Percentiles rank a stretch among this genome's conserved stretches.
Conservation (phyloP, 2,329 filamentous ascomycete genomes). For the Fonsecaea pugnacius region DNA sequence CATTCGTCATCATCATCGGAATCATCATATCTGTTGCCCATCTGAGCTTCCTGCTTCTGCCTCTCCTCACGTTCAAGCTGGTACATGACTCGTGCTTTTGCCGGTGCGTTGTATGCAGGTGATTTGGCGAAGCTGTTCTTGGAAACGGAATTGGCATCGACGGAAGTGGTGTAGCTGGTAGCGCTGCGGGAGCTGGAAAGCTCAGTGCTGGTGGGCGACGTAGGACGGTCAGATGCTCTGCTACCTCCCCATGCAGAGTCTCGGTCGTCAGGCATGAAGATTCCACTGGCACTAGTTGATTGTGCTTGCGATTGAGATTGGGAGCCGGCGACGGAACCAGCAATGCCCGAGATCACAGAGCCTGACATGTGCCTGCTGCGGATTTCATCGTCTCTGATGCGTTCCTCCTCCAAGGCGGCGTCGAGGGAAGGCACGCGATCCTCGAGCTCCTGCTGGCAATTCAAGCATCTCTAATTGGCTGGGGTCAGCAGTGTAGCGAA, state of each 20-base stretch:
- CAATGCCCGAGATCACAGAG: conserved; percentile 21
- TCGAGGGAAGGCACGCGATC: conserved; percentile 41
- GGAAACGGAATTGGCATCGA: not conserved
- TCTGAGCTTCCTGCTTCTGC: conserved; percentile 17
- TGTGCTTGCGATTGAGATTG: conserved; percentile 1
- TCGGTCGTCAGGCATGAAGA: conserved; percentile 9
- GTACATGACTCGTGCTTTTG: conserved; percentile 12
- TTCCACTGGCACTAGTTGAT: conserved; percentile 9
- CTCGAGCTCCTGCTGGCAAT: conserved; percentile 44
- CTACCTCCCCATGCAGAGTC: conserved; percentile 21
- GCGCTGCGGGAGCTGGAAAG: not conserved
- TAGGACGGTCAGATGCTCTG: not conserved
- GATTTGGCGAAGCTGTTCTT: conserved; percentile 13
- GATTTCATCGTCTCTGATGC: conserved; percentile 34
- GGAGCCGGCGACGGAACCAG: conserved; percentile 4
- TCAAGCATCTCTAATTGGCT: conserved; percentile 47
- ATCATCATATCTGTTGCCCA: conserved; percentile 9
- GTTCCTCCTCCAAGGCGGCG: conserved; percentile 41
- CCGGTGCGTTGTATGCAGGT: conserved; percentile 21
- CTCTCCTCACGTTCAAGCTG: conserved; percentile 25
- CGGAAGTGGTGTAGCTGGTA: conserved; percentile 11
- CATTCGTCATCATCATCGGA: conserved; percentile 22
- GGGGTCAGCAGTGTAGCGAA: conserved; percentile 11
- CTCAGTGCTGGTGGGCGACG: conserved; percentile 12
- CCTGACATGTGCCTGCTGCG: conserved; percentile 7